Percentiles rank a stretch among this genome's conserved stretches.
Evolutionary conservation across 305 asterid species (phyloP).

Genomic region (Plantago coronopus): DNA sequence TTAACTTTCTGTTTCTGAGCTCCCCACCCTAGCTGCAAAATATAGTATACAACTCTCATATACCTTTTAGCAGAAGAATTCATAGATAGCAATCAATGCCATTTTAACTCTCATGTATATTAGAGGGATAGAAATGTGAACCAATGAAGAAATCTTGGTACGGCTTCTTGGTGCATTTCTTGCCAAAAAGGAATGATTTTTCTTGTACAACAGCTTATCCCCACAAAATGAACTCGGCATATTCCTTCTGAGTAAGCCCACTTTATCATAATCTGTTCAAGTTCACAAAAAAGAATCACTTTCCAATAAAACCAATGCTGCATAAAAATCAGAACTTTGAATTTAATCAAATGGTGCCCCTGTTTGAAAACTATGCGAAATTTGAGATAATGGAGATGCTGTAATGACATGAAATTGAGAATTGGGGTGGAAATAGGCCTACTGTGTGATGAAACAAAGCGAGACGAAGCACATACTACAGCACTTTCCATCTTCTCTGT

Average conservation of each 20-base stretch:
- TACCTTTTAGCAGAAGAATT: not conserved
- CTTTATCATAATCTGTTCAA: slow-evolving; percentile 39
- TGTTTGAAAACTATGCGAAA: no score
- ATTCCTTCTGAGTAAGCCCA: slow-evolving; percentile 26
- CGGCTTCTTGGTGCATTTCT: slow-evolving; percentile 33
- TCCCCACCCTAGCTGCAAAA: slow-evolving; percentile 53
- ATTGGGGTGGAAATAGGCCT: not conserved
- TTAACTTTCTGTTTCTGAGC: slow-evolving; percentile 41
- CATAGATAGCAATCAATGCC: not conserved
- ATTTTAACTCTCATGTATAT: not conserved
- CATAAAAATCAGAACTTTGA: no score
- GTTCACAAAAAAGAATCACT: not conserved
- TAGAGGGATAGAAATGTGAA: slow-evolving; percentile 23
- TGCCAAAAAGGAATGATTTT: slow-evolving; percentile 23
- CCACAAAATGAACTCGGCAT: slow-evolving; percentile 42
- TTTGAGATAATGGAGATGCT: no score
- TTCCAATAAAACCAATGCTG: not conserved
- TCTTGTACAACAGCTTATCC: slow-evolving; percentile 17
- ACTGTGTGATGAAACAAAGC: slow-evolving; percentile 39
- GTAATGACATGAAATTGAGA: no score
- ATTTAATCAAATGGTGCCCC: no score
- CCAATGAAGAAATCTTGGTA: slow-evolving; percentile 51
- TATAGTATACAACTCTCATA: slow-evolving; percentile 10
- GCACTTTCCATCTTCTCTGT: slow-evolving; percentile 44
- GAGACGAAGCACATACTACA: slow-evolving; percentile 48